These are phyloP conservation scores for Trichoderma sp. DNA, from an alignment of 2,329 filamentous ascomycete species.

Conservation along the genomic window DNA sequence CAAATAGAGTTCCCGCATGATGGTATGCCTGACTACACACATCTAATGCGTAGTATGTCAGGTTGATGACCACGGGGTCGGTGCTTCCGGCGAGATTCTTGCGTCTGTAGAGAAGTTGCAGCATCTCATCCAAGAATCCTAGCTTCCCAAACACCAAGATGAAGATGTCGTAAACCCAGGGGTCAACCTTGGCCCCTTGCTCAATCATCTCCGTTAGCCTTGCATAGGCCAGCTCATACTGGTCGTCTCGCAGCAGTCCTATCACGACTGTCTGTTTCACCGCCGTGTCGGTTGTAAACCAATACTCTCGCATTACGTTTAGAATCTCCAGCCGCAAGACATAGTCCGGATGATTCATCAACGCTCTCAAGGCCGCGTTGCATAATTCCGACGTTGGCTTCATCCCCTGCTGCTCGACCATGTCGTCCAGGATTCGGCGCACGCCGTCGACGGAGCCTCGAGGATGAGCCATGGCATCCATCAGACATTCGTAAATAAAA, in stretches of 20 bases:
- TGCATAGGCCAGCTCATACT: constrained; percentile 76
- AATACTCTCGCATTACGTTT: constrained; percentile 68
- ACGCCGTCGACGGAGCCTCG: constrained; percentile 66
- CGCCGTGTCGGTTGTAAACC: constrained; percentile 51
- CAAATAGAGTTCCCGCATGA: constrained; percentile 60
- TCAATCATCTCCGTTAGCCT: constrained; percentile 65
- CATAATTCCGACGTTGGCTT: constrained; percentile 64
- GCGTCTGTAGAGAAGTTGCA: constrained; percentile 63
- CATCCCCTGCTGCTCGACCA: constrained; percentile 58
- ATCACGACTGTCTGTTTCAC: constrained; percentile 66
- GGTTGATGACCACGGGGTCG: constrained; percentile 40
- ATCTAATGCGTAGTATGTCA: constrained; percentile 75
- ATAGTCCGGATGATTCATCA: constrained; percentile 85
- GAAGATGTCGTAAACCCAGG: constrained; percentile 77
- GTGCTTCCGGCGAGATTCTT: constrained; percentile 31
- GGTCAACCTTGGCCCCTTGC: constrained; percentile 52
- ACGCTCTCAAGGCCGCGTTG: constrained; percentile 66
- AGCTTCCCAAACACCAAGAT: constrained; percentile 69
- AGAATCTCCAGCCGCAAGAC: constrained; percentile 68
- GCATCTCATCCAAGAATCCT: constrained; percentile 73
- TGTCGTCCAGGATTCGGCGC: constrained; percentile 64
- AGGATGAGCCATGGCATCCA: constrained; percentile 66
- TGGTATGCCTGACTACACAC: constrained; percentile 63
- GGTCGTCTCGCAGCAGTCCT: constrained; percentile 74
- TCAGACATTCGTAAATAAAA: constrained; percentile 69